Conservation (phyloP, 257 asterid species). For the Plantago ovata region DNA sequence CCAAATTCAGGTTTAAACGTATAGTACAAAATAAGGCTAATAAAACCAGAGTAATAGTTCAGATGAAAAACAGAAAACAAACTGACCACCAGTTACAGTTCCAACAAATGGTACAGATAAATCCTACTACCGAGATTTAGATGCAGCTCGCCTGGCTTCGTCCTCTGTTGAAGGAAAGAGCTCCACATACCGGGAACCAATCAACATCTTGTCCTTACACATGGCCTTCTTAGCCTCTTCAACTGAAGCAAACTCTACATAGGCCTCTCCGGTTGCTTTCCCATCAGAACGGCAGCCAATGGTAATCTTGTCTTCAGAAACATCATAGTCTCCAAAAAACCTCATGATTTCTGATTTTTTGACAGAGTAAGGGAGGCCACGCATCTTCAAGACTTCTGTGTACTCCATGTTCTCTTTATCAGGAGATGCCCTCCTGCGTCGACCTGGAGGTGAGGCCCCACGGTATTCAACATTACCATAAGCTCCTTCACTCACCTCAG, state of each 20-base stretch:
- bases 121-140: constrained; percentile 49
- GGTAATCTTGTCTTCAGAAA: constrained; percentile 61
- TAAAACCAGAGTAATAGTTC: too few relatives aligned
- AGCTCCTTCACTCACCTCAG: constrained; percentile 64
- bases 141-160: constrained; percentile 66
- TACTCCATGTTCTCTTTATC: constrained; percentile 80
- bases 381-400: constrained; percentile 76
- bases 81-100: too few relatives aligned
- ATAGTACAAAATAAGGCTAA: too few relatives aligned
- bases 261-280: constrained; percentile 94
- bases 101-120: neutral
- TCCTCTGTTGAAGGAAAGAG: constrained; percentile 85
- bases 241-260: constrained; percentile 64
- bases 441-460: constrained; percentile 50
- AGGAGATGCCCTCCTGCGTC: constrained; percentile 59
- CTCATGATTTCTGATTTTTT: constrained; percentile 62
- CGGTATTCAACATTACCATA: constrained; percentile 39
- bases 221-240: constrained; percentile 85
- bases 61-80: too few relatives aligned
- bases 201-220: constrained; percentile 81
- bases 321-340: constrained; percentile 62
- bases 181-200: constrained; percentile 85
- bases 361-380: constrained; percentile 84
- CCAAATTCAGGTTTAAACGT: too few relatives aligned
- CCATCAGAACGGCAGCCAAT: constrained; percentile 76